Percentiles rank a stretch among this genome's conserved stretches.
These are phyloP conservation scores for Penicillium daleae DNA, from an alignment of 495 filamentous ascomycete genomes.

Conservation along the genomic window DNA sequence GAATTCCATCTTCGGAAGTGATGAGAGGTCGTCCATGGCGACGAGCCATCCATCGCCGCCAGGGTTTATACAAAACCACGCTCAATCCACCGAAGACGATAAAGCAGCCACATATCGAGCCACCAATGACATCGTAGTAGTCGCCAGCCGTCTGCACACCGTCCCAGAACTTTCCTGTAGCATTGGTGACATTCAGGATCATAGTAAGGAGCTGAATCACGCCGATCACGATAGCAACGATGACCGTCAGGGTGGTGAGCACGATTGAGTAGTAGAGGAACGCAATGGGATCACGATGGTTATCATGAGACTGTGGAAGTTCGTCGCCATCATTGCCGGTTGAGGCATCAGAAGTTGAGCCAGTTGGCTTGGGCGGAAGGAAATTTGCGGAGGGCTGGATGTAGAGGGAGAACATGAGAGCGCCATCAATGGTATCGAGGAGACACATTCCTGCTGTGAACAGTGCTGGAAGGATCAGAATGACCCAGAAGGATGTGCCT, in stretches of 20 bases:
- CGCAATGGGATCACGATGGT: conserved; percentile 73
- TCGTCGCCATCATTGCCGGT: conserved; percentile 27
- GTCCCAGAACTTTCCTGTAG: conserved; percentile 82
- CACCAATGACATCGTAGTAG: conserved; percentile 86
- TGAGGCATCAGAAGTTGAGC: conserved; percentile 15
- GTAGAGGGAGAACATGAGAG: conserved; percentile 94
- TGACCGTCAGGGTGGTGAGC: conserved; percentile 81
- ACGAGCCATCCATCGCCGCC: conserved; percentile 66
- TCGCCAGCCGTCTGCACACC: conserved; percentile 76
- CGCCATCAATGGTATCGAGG: conserved; percentile 86
- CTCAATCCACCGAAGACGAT: conserved; percentile 73
- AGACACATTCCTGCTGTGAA: conserved; percentile 96
- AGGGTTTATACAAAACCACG: conserved; percentile 74
- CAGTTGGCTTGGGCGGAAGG: conserved; percentile 39
- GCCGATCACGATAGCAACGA: conserved; percentile 85
- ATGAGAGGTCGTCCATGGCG: conserved; percentile 38
- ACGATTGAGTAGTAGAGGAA: conserved; percentile 95
- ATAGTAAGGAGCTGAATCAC: conserved; percentile 81
- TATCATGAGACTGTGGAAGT: conserved; percentile 33
- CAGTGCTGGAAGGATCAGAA: conserved; percentile 86
- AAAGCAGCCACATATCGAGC: conserved; percentile 81
- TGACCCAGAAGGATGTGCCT: conserved; percentile 91
- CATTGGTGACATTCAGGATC: conserved; percentile 71
- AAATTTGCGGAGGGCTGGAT: conserved; percentile 61
- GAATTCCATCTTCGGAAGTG: conserved; percentile 28